phyloP scores from a whole-genome alignment of 2,329 filamentous ascomycete species.

The Colletotrichum graminicola region DNA sequence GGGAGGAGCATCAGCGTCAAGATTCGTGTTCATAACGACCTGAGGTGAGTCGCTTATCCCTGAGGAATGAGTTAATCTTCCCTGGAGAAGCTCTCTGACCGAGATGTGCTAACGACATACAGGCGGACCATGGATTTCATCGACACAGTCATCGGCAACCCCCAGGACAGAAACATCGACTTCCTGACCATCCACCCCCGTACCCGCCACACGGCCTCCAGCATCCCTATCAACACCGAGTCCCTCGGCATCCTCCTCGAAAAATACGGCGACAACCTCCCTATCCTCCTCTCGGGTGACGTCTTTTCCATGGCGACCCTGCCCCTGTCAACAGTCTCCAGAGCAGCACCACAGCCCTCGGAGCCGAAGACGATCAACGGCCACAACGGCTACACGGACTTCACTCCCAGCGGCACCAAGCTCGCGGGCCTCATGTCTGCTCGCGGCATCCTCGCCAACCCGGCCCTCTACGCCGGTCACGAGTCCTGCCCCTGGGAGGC shows the following conservation, averaged over 20 bases:
- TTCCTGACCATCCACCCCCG: constrained; percentile 79
- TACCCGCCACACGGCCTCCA: constrained; percentile 71
- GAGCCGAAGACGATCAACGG: constrained; percentile 2
- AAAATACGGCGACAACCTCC: constrained; percentile 66
- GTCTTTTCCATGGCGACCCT: constrained; percentile 69
- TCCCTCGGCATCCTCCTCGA: constrained; percentile 68
- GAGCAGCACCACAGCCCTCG: constrained; percentile 4
- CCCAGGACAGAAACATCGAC: constrained; percentile 67
- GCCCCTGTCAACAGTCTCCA: constrained; percentile 54
- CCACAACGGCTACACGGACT: constrained; percentile 26
- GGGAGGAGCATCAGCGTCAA: constrained; percentile 76
- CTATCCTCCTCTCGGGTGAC: constrained; percentile 77
- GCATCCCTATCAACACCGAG: constrained; percentile 70
- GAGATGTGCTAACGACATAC: not conserved
- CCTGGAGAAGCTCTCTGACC: not conserved
- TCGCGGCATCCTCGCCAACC: constrained; percentile 75
- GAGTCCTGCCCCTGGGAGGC: constrained; percentile 71
- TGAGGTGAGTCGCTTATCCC: constrained; percentile 57
- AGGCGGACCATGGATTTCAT: constrained; percentile 73
- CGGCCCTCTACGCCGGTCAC: constrained; percentile 72
- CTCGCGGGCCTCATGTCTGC: constrained; percentile 78
- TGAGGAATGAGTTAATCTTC: not conserved
- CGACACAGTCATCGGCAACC: constrained; percentile 69
- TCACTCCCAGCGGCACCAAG: constrained; percentile 58
- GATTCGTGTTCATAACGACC: constrained; percentile 75